Evolutionary conservation across 352 stramenopile genomes (phyloP).

Genomic region (Globisporangium barbulae): DNA sequence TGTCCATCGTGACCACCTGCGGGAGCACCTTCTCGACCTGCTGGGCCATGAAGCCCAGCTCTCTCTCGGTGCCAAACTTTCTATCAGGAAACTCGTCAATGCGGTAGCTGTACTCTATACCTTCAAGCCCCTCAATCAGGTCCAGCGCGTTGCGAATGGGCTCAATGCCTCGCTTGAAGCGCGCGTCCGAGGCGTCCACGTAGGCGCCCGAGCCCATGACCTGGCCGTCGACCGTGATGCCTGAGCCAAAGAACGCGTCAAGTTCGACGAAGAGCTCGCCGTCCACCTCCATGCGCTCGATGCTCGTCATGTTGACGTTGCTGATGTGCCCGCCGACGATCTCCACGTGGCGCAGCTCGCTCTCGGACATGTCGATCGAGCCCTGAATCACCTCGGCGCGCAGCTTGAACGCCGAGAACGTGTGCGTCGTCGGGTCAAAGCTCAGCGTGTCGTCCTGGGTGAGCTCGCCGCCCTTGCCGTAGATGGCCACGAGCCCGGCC

Average conservation of each 20-base stretch:
- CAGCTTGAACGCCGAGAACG: slow-evolving; percentile 42
- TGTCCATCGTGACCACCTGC: slow-evolving; percentile 68
- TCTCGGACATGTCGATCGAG: slow-evolving; percentile 79
- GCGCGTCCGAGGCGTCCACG: slow-evolving; percentile 85
- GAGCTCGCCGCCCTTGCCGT: slow-evolving; percentile 69
- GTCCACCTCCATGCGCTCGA: slow-evolving; percentile 68
- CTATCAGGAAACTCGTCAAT: slow-evolving; percentile 35
- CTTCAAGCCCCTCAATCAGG: slow-evolving; percentile 49
- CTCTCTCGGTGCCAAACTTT: slow-evolving; percentile 35
- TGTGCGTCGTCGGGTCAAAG: slow-evolving; percentile 52
- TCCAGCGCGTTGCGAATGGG: slow-evolving; percentile 42
- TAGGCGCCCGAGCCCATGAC: slow-evolving; percentile 91
- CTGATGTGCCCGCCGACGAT: slow-evolving; percentile 76
- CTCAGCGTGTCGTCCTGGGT: slow-evolving; percentile 47
- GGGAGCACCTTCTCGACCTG: slow-evolving; percentile 78
- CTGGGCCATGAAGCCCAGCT: slow-evolving; percentile 90
- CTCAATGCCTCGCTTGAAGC: slow-evolving; percentile 81
- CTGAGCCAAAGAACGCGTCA: slow-evolving; percentile 78
- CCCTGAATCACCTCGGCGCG: slow-evolving; percentile 46
- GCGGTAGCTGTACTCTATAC: slow-evolving; percentile 64
- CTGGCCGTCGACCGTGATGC: slow-evolving; percentile 83
- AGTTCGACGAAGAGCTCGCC: slow-evolving; percentile 82
- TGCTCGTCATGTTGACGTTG: slow-evolving; percentile 70
- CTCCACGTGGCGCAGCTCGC: slow-evolving; percentile 59
- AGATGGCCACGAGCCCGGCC: slow-evolving; percentile 57